Evolutionary conservation across 2,329 filamentous ascomycete genomes (phyloP), one percentile per base, ranked within the genome.

Genomic region (Xylariaceae sp.): DNA sequence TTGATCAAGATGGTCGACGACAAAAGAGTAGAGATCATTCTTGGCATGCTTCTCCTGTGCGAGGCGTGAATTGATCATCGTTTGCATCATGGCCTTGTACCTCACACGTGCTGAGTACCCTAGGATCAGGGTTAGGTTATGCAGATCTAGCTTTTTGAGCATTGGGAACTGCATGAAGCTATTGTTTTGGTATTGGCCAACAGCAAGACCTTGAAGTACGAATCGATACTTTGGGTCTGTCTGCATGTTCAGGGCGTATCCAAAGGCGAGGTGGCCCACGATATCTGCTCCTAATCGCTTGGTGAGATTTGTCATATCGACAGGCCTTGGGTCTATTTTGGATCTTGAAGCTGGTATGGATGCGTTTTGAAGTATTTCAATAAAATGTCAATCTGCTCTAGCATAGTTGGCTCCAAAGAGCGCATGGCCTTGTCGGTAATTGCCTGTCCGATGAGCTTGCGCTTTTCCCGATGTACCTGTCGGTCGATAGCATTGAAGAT

Each of bases 371-470:
- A n/a, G n/a, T n/a, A n/a, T n/a, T n/a, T n/a, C n/a, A n/a, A n/a
- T n/a, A 53, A 56, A 6, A 52, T 44, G 17, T 54, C 45, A 6
- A 58, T 42, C 11, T 57, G 42, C 20, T 47, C 12, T 5, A 42
- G 3, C 46, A 58, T 55, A 3, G 29, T 49, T 0, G 57, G 56
- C 44, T 58, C 55, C 29, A 59, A 59, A 2, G 22, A 27, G 7
- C 50, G 42, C 22, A 58, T 48, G 0, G 52, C 35, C 16, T 46
- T 34, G 6, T 54, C 50, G 1, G 36, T 45, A 4, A 60, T 29
- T 4, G 34, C 45, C 1, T 42, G 43, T 2, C 34, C 42, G 5
- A 52, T 33, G 5, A 49, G 10, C 17, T 40, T 44, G 6, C 52
- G 39, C 20, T 42, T 49, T 2, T n/a, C 6, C 12, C 52, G 25